Conservation (phyloP, 345 rosid genomes). For the Syzygium grande region DNA sequence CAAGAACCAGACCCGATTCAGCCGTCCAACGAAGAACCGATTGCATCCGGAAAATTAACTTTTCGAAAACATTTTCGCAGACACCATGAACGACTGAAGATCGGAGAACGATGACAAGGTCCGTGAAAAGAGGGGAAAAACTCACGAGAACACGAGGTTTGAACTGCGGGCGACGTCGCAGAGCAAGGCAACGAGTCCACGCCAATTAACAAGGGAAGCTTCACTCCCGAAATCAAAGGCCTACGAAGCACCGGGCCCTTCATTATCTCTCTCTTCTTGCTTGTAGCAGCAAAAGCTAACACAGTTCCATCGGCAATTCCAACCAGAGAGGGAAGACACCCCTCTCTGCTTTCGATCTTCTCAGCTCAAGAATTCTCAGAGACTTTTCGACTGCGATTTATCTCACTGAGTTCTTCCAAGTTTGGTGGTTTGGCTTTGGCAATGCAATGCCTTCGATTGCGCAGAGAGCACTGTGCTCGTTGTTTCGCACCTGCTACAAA, state of each 20-base stretch:
- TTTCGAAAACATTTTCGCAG: neutral
- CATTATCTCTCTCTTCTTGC: conserved; percentile 16
- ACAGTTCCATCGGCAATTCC: neutral
- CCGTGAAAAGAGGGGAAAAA: neutral
- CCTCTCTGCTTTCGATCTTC: neutral
- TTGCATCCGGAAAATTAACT: neutral
- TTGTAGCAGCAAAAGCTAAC: neutral
- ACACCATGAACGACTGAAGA: neutral
- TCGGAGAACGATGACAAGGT: neutral
- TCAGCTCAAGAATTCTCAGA: neutral
- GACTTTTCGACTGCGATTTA: neutral
- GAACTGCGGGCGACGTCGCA: conserved; percentile 22
- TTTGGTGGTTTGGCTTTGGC: neutral
- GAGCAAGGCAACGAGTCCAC: conserved; percentile 46
- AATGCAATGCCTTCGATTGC: neutral
- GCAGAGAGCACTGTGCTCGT: neutral
- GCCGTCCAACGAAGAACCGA: neutral
- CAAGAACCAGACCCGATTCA: neutral
- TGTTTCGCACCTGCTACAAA: neutral
- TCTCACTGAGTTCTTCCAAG: neutral
- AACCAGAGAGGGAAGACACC: neutral
- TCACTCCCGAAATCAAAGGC: conserved; percentile 31
- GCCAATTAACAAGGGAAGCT: conserved; percentile 37
- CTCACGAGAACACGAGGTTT: conserved; percentile 40
- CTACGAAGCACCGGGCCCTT: conserved; percentile 25